Evolutionary conservation across 805 yeast genomes (phyloP).

Genomic region (Maudiozyma barnettii): DNA sequence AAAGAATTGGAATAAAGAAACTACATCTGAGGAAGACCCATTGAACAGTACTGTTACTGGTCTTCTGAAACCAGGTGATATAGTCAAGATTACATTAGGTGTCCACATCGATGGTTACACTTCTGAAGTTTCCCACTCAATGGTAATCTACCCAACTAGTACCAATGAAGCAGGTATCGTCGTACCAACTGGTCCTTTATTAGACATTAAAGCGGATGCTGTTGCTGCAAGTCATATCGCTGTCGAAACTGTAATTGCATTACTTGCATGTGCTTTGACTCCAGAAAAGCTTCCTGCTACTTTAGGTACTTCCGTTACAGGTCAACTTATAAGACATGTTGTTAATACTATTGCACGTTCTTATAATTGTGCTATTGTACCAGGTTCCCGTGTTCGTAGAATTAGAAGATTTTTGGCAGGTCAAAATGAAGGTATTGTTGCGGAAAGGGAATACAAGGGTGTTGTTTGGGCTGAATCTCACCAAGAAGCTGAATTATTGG

Average conservation of each 20-base stretch:
- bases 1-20: constrained; percentile 20
- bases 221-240: constrained; percentile 84
- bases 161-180: constrained; percentile 23
- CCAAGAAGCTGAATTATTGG: constrained; percentile 54
- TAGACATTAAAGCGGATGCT: constrained; percentile 84
- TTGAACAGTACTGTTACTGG: constrained; percentile 20
- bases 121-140: constrained; percentile 74
- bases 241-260: constrained; percentile 69
- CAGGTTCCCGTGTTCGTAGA: constrained; percentile 88
- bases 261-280: constrained; percentile 61
- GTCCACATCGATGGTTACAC: constrained; percentile 95
- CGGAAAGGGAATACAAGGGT: constrained; percentile 88
- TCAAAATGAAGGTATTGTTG: constrained; percentile 85
- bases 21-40: constrained; percentile 10
- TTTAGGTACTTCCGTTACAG: constrained; percentile 46
- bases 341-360: constrained; percentile 83
- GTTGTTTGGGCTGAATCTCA: constrained; percentile 80
- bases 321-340: constrained; percentile 56
- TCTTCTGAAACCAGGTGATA: constrained; percentile 56
- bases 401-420: constrained; percentile 91
- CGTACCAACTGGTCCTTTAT: constrained; percentile 65
- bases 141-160: constrained; percentile 69
- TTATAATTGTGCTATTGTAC: constrained; percentile 77
- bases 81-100: constrained; percentile 77
- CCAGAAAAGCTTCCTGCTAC: constrained; percentile 67